Percentiles rank a stretch among this genome's conserved stretches.
phyloP scores from a whole-genome alignment of 2,329 filamentous ascomycete species.

The Fusarium goolgardi region DNA sequence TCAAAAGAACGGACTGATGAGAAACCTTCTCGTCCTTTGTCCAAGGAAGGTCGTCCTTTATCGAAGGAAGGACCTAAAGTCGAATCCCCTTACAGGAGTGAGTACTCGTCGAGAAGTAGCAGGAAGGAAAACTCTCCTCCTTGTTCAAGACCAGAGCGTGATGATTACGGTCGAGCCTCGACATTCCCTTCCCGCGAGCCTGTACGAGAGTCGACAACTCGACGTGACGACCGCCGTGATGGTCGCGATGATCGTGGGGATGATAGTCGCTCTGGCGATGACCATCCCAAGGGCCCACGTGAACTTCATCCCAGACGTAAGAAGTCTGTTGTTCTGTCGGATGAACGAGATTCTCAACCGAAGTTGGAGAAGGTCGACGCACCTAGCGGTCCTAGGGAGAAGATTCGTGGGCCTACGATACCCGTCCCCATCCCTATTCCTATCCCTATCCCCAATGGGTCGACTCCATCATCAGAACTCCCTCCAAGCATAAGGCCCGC shows the following conservation, averaged over 20 bases:
- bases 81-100: constrained; percentile 42
- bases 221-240: constrained; percentile 33
- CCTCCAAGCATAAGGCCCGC: constrained; percentile 43
- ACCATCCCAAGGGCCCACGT: constrained; percentile 49
- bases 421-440: constrained; percentile 49
- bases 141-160: constrained; percentile 42
- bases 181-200: constrained; percentile 29
- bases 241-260: constrained; percentile 48
- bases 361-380: constrained; percentile 43
- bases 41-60: constrained; percentile 51
- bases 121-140: constrained; percentile 50
- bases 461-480: constrained; percentile 32
- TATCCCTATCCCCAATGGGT: constrained; percentile 27
- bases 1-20: constrained; percentile 50
- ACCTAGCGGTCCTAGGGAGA: constrained; percentile 46
- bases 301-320: constrained; percentile 48
- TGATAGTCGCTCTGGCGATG: constrained; percentile 55
- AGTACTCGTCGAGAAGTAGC: constrained; percentile 45
- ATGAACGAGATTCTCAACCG: constrained; percentile 47
- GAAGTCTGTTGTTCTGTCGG: constrained; percentile 53
- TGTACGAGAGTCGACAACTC: constrained; percentile 21
- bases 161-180: constrained; percentile 32
- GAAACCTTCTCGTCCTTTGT: constrained; percentile 46
- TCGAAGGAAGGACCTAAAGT: constrained; percentile 49
- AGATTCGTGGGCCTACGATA: constrained; percentile 52